Percentiles rank a stretch among this genome's conserved stretches.
These are phyloP conservation scores for Calophaca sinica DNA, from an alignment of 306 rosid genomes.

Conservation along the genomic window DNA sequence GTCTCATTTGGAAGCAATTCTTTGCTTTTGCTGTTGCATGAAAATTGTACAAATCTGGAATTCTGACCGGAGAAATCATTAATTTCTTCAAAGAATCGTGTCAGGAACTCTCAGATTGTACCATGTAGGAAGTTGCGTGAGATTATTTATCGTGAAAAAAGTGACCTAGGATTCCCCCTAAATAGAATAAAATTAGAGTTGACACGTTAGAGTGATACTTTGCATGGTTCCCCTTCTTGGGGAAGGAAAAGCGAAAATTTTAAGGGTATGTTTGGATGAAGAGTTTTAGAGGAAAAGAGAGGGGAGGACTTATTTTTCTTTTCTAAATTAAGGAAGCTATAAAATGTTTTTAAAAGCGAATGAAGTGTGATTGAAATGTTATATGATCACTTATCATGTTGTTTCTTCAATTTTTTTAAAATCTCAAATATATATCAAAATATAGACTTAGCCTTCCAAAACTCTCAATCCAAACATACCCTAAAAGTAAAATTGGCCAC, in stretches of 20 bases:
- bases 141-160: slow-evolving; percentile 22
- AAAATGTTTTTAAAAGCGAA: too few species aligned
- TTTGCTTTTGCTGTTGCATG: slow-evolving; percentile 57
- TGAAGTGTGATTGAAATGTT: too few species aligned
- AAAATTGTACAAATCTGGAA: slow-evolving; percentile 45
- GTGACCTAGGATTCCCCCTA: slow-evolving; percentile 11
- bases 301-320: too few species aligned
- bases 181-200: neutral
- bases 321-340: too few species aligned
- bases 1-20: slow-evolving; percentile 66
- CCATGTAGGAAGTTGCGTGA: neutral
- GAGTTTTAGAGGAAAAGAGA: too few species aligned
- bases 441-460: too few species aligned
- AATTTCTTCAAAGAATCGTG: too few species aligned
- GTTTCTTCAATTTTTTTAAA: too few species aligned
- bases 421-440: too few species aligned
- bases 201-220: neutral
- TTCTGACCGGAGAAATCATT: neutral
- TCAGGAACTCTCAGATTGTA: slow-evolving; percentile 27
- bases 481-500: neutral
- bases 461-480: too few species aligned
- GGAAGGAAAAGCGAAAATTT: slow-evolving; percentile 14
- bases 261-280: too few species aligned
- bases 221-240: neutral
- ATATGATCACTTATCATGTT: too few species aligned